Conservation (phyloP, 1,139 yeast genomes). For the Debaryomyces sp. region DNA sequence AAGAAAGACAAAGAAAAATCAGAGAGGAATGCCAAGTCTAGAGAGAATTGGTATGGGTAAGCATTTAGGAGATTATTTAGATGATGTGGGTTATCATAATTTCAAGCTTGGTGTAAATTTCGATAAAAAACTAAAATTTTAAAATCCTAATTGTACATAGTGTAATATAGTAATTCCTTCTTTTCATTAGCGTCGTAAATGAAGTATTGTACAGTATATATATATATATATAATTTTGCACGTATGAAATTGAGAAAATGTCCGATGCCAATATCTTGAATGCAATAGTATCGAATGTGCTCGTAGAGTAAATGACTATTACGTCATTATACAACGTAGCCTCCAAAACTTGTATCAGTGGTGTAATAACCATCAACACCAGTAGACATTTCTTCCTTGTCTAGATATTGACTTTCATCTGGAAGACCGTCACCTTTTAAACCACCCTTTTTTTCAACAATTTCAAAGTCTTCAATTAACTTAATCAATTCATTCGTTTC, state of each 20-base stretch:
- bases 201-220: slow-evolving; percentile 3
- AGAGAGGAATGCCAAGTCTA: slow-evolving; percentile 25
- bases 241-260: not conserved
- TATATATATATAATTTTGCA: not conserved
- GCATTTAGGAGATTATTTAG: slow-evolving; percentile 35
- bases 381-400: slow-evolving; percentile 21
- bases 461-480: slow-evolving; percentile 48
- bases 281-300: not conserved
- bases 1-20: slow-evolving; percentile 8
- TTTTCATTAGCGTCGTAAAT: slow-evolving; percentile 3
- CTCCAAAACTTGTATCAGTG: slow-evolving; percentile 39
- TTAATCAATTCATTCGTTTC: slow-evolving; percentile 42
- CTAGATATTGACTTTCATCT: slow-evolving; percentile 21
- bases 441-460: slow-evolving; percentile 47
- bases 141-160: not conserved
- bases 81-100: slow-evolving; percentile 20
- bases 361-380: slow-evolving; percentile 42
- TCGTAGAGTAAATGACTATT: not conserved
- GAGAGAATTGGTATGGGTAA: slow-evolving; percentile 36
- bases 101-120: slow-evolving; percentile 37
- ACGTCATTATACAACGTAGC: slow-evolving; percentile 32
- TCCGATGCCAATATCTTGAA: not conserved
- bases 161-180: not conserved
- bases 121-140: slow-evolving; percentile 25
- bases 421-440: slow-evolving; percentile 20